Base-by-base conservation (phyloP, 768 basidiomycete genomes). In the Auriscalpium microsporum region DNA sequence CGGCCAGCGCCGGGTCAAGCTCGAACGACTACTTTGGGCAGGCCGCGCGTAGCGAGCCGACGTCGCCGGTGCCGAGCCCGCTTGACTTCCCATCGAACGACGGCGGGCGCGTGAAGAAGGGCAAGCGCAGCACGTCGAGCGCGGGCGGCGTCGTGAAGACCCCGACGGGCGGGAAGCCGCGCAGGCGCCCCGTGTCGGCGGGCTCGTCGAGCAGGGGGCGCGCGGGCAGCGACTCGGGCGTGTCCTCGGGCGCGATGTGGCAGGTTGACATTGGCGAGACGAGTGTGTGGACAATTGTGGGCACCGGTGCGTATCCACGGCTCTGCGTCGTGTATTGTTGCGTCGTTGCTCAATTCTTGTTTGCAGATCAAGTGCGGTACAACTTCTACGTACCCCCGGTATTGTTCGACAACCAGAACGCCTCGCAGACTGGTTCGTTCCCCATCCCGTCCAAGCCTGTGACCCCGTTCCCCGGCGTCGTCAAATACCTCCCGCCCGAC, bases 261-360 rank as follows among this genome's bases (percentile, higher is more conserved):
- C 86, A 86, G 65, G 86, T 93, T 53, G 91, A 94, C 68, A 91
- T 92, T 56, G 91, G 91, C 58, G 91, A 94, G 74, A 91, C 90
- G 34, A 91, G 90, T 66, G 88, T 93, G 21, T 94, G 92, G 92
- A 94, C 92, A 4, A 90, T 94, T 61, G 90, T 93, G 58, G 90
- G 92, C 62, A 92, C 89, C 59, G 90, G 90, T 91, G 68, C 70
- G 77, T 59, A 38, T 48, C 37, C 53, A 55, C 50, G 28, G 28
- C 28, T 2, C 28, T 28, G 28, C 7, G 28, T 28, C 21, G 21
- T 28, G 23, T 28, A 45, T 57, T 46, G 52, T 62, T 67, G 37
- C 66, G 60, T 54, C 55, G 56, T 54, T 52, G 19, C 33, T 35
- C 21, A 13, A 40, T 33, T 14, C 13, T 50, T 56, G 38, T 16